These are phyloP conservation scores for Silene noctiflora DNA, from an alignment of 179 eudicot genomes.

Conservation along the genomic window DNA sequence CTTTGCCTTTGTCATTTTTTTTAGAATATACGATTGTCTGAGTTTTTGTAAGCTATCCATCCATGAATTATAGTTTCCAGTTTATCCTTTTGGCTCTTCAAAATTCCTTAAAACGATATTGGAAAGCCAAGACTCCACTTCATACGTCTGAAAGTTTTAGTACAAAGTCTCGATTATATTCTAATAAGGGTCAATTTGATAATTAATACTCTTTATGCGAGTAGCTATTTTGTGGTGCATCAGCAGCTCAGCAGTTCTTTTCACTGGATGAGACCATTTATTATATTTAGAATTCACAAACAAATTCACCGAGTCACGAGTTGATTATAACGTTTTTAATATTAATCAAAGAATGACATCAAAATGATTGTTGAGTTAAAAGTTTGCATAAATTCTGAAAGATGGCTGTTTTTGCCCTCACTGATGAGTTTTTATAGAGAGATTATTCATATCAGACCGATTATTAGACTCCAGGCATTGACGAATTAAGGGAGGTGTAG, in stretches of 20 bases:
- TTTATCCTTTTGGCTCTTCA: background rate
- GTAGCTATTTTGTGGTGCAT: background rate
- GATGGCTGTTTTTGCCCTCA: background rate
- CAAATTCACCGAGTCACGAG: background rate
- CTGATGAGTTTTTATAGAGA: background rate
- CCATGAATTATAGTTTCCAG: background rate
- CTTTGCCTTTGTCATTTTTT: background rate
- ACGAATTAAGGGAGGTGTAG: too few relatives aligned
- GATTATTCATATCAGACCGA: background rate
- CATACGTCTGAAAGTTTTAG: background rate
- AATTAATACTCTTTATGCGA: background rate
- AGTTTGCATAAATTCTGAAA: constrained; percentile 1
- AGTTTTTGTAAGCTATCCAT: background rate
- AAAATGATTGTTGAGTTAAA: background rate
- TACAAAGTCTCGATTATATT: background rate
- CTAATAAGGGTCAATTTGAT: background rate
- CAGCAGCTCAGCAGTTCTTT: background rate
- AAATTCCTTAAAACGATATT: background rate
- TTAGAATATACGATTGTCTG: background rate
- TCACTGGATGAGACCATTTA: background rate
- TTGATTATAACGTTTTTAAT: background rate
- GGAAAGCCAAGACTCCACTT: background rate
- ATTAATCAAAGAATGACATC: background rate
- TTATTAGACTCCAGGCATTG: too few relatives aligned
- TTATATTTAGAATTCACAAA: background rate